Evolutionary conservation across 768 basidiomycete genomes (phyloP), one percentile per base, ranked within the genome.

Genomic region (Trametes cinnabarina): DNA sequence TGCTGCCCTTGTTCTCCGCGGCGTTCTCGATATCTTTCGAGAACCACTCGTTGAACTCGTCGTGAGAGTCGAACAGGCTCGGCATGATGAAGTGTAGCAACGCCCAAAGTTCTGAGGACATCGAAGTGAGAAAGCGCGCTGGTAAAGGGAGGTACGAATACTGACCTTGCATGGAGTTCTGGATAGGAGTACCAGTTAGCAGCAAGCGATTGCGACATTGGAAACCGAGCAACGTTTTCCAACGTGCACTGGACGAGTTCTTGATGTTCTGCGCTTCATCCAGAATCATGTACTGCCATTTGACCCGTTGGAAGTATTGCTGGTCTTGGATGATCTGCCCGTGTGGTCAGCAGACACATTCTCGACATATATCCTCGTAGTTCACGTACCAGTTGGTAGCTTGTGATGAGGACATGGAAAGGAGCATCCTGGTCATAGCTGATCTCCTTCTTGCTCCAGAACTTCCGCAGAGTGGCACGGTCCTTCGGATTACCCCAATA

Each of bases 271-370:
- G 97, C 2, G 97, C 97, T 73, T 99, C 97, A 66, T 99, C 97
- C n/a, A 99, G 80, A 58, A 99, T 85, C 96, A 98, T 98, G 70
- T 98, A 99, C 74, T 99, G 97, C 97, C 97, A 99, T 68, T 94
- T 96, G 61, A 98, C 88, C 37, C 91, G 84, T 68, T 97, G 92
- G 75, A 99, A 96, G 74, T 99, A 97, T 65, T 98, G 92, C 68
- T 97, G 94, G 69, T 98, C 97, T 77, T 92, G 90, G 2, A 93
- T 94, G 47, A 96, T 86, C 92, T 94, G 66, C 0, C 46, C 35
- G 10, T 7, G 14, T 0, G 3, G 11, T 50, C 4, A 57, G 15
- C 30, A n/a, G n/a, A n/a, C n/a, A n/a, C 40, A 8, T 23, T 25
- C n/a, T 19, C 50, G 19, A 7, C n/a, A 4, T 3, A 19, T 22